Base-by-base conservation (phyloP, 257 asterid genomes). In the Petunia axillaris region DNA sequence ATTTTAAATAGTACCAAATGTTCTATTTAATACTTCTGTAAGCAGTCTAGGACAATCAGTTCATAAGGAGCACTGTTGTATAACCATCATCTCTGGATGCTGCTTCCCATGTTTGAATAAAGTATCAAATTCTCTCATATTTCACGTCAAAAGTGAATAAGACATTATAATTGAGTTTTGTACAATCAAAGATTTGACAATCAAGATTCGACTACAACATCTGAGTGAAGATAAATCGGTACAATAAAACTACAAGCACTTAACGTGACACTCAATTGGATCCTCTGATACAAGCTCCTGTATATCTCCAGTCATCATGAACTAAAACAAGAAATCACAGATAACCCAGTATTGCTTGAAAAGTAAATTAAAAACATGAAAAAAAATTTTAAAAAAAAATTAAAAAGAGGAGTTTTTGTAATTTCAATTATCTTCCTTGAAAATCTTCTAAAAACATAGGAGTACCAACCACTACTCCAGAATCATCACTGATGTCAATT, bases 381-480 rank as follows among this genome's bases (percentile, higher is more conserved):
- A 57, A n/a, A n/a, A n/a, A n/a, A n/a, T n/a, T n/a, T n/a, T n/a
- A 2, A 0, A 11, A 50, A 35, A 8, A 52, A 25, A 25, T 25
- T 25, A 25, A 25, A 25, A 52, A 52, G 11, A 52, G 14, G 55
- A 52, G 57, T 52, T 52, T 14, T 3, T 2, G 57, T 52, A 52
- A 52, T 52, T 0, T 52, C 57, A 52, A 55, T 90, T 58, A 91
- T 81, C 97, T 93, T 66, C 96, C 98, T 80, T 87, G 89, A 85
- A 93, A 84, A 81, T 81, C 87, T 43, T 89, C 92, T 81, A 82
- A 88, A 87, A 92, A 93, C 86, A 93, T 77, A 44, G 97, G 97
- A 81, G 95, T 83, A 64, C 85, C 93, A 76, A 90, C 88, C 75
- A 87, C 91, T 79, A 91, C 84, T 66, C 95, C 98, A 54, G 98